phyloP scores from a whole-genome alignment of 345 rosid genomes.

The Moricandia arvensis region DNA sequence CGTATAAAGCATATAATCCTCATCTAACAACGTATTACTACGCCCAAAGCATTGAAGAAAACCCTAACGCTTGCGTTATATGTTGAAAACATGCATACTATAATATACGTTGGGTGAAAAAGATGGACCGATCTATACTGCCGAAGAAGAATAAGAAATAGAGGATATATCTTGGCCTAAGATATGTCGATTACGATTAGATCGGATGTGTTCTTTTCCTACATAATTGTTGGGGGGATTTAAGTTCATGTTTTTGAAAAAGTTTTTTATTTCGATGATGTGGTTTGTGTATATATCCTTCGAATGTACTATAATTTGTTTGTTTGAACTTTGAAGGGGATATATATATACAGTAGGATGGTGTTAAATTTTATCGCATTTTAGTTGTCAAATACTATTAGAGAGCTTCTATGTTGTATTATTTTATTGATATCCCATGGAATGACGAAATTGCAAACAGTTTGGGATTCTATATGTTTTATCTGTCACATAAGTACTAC shows the following conservation, averaged over 20 bases:
- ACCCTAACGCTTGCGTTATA: conserved; percentile 92
- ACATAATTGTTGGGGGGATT: conserved; percentile 18
- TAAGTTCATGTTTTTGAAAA: not conserved
- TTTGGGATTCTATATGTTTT: not conserved
- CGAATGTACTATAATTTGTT: conserved; percentile 17
- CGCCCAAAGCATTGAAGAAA: conserved; percentile 88
- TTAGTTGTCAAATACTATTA: not conserved
- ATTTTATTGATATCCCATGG: not conserved
- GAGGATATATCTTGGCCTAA: conserved; percentile 2
- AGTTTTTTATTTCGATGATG: conserved; percentile 19
- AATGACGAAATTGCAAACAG: not conserved
- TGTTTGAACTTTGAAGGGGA: not conserved
- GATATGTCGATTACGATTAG: conserved; percentile 23
- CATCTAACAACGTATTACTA: conserved; percentile 64
- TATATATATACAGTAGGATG: conserved; percentile 14
- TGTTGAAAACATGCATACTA: not conserved
- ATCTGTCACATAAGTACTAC: not conserved
- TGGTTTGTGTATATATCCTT: conserved; percentile 33
- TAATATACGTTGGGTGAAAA: too few relatives aligned
- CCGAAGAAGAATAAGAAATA: conserved; percentile 19
- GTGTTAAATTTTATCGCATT: not conserved
- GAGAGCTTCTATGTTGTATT: not conserved
- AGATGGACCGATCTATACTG: conserved; percentile 18
- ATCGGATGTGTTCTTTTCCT: conserved; percentile 14
- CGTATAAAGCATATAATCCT: conserved; percentile 86